Percentiles rank a stretch among this genome's conserved stretches.
Conservation (phyloP, 169 alveolate species). For the Plasmodium falciparum region DNA sequence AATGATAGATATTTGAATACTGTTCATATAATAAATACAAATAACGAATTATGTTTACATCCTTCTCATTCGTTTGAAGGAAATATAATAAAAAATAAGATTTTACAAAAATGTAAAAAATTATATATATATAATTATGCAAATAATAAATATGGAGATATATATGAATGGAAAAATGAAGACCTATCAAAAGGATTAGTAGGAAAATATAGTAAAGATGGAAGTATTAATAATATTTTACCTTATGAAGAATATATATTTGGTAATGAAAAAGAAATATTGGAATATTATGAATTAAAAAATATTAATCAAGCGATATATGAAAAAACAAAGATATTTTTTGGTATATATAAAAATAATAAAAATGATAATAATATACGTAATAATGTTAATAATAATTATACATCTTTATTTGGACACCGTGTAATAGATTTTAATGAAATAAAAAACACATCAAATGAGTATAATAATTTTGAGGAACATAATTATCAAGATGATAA, state of each 20-base stretch:
- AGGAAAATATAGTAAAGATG: not conserved
- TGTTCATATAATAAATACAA: constrained; percentile 50
- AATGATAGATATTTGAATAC: not conserved
- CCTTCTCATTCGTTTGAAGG: not conserved
- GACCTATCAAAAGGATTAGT: not conserved
- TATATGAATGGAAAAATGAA: constrained; percentile 7
- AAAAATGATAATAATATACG: not conserved
- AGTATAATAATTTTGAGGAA: not conserved
- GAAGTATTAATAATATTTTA: not conserved
- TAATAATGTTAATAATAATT: not conserved
- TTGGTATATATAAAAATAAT: constrained; percentile 37
- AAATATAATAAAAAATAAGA: not conserved
- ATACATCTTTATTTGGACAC: constrained; percentile 55
- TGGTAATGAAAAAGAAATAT: constrained; percentile 14
- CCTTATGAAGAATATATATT: constrained; percentile 61
- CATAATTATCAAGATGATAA: not conserved
- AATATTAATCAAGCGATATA: constrained; percentile 34
- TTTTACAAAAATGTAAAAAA: not conserved
- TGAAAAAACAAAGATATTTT: constrained; percentile 38
- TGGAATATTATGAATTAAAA: constrained; percentile 30
- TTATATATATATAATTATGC: constrained; percentile 48
- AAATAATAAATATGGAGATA: constrained; percentile 37
- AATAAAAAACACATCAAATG: not conserved
- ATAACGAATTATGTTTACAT: not conserved
- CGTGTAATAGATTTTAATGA: constrained; percentile 27